Evolutionary conservation across 2,329 filamentous ascomycete genomes (phyloP).

Genomic region (Didymella keratinophila): DNA sequence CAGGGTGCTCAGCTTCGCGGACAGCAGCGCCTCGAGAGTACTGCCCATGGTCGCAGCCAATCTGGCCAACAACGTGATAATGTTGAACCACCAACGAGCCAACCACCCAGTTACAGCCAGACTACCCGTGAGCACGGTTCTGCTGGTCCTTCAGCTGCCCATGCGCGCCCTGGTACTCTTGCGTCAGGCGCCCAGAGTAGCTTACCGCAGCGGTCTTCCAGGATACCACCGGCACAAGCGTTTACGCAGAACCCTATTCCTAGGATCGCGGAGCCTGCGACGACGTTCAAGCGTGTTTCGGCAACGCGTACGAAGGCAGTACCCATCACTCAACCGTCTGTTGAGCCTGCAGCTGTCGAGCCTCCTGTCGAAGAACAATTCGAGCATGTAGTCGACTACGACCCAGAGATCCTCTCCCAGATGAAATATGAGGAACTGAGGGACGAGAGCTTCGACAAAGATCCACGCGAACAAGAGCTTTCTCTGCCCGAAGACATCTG

Average conservation of each 20-base stretch:
- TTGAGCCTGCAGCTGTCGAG: slow-evolving; percentile 18
- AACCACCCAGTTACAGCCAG: slow-evolving; percentile 25
- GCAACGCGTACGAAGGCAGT: slow-evolving; percentile 13
- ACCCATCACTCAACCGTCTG: slow-evolving; percentile 16
- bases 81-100: slow-evolving; percentile 15
- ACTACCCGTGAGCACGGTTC: slow-evolving; percentile 2
- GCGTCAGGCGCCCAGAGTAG: not conserved
- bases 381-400: slow-evolving; percentile 54
- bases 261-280: slow-evolving; percentile 8
- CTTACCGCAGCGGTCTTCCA: slow-evolving; percentile 8
- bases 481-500: slow-evolving; percentile 36
- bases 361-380: not conserved
- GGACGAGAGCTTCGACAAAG: slow-evolving; percentile 58
- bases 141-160: not conserved
- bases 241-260: slow-evolving; percentile 3
- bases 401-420: slow-evolving; percentile 52
- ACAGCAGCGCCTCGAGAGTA: slow-evolving; percentile 25
- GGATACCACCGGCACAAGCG: slow-evolving; percentile 2
- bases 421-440: slow-evolving; percentile 60
- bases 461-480: slow-evolving; percentile 31
- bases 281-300: slow-evolving; percentile 7
- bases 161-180: not conserved
- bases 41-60: slow-evolving; percentile 10
- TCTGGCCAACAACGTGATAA: slow-evolving; percentile 6
- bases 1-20: slow-evolving; percentile 30